Evolutionary conservation across 768 basidiomycete genomes (phyloP).

Genomic region (Tulasnella calospora): DNA sequence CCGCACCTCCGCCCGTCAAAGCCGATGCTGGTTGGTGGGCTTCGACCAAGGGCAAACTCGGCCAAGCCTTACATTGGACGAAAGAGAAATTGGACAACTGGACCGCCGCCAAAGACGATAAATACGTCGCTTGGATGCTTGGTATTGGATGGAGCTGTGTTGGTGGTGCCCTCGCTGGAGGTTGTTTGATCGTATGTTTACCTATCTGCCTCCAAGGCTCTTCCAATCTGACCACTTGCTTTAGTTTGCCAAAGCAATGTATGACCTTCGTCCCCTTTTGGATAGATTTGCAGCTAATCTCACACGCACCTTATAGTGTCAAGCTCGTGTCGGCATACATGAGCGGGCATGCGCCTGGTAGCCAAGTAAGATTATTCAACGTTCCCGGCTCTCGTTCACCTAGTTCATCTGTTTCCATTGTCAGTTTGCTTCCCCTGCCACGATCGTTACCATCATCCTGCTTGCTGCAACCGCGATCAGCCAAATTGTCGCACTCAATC

Average conservation of each 20-base stretch:
- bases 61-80: conserved; percentile 48
- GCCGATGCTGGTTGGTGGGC: conserved; percentile 34
- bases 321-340: conserved; percentile 71
- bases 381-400: neutral
- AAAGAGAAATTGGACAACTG: conserved; percentile 63
- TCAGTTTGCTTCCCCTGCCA: conserved; percentile 68
- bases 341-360: conserved; percentile 72
- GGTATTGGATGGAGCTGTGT: conserved; percentile 93
- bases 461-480: conserved; percentile 68
- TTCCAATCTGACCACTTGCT: neutral
- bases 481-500: conserved; percentile 89
- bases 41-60: conserved; percentile 43
- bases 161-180: conserved; percentile 86
- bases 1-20: conserved; percentile 26
- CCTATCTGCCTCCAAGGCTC: neutral
- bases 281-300: neutral
- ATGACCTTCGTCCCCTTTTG: conserved; percentile 31
- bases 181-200: conserved; percentile 56
- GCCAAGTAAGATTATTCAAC: neutral
- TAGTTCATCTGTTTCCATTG: neutral
- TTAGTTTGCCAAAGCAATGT: conserved; percentile 67
- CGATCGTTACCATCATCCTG: conserved; percentile 62
- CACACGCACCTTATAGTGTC: conserved; percentile 47
- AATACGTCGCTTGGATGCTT: conserved; percentile 79
- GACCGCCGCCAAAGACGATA: conserved; percentile 77